A percentile compares a stretch with the other conserved stretches of the same genome.
phyloP scores from a whole-genome alignment of 768 basidiomycete genomes.

The Asterophora parasitica region DNA sequence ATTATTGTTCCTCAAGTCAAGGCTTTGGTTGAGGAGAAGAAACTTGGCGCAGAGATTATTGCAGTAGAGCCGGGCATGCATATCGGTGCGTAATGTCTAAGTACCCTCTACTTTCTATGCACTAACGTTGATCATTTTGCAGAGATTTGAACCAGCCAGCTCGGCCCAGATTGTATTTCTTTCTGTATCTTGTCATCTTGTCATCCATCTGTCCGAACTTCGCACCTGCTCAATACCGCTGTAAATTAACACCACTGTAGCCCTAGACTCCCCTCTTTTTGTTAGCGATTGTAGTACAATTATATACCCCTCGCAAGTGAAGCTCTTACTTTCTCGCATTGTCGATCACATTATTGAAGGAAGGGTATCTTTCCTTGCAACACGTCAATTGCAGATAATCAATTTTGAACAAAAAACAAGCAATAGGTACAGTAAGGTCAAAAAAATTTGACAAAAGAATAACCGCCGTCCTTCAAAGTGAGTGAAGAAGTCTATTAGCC shows the following conservation, averaged over 20 bases:
- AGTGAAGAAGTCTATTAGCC: conserved; percentile 30
- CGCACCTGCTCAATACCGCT: conserved; percentile 13
- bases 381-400: conserved; percentile 5
- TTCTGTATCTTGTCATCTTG: not conserved
- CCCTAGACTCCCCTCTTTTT: conserved; percentile 26
- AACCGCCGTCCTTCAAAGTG: conserved; percentile 27
- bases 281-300: conserved; percentile 6
- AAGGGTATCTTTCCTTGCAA: conserved; percentile 2
- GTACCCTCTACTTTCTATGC: not conserved
- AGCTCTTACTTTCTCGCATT: too few species aligned
- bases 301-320: not conserved
- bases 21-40: conserved; percentile 50
- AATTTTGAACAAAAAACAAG: conserved; percentile 15
- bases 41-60: conserved; percentile 68
- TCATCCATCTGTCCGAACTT: not conserved
- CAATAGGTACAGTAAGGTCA: conserved; percentile 23
- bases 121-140: not conserved
- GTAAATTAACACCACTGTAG: conserved; percentile 36
- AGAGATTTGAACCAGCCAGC: conserved; percentile 31
- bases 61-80: conserved; percentile 77
- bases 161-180: conserved; percentile 2
- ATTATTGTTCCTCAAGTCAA: conserved; percentile 74
- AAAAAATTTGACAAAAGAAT: conserved; percentile 20
- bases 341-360: not conserved
- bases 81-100: conserved; percentile 59